Evolutionary conservation across 2,329 filamentous ascomycete genomes (phyloP), one percentile per base, ranked within the genome.

Genomic region (Leptographium flavum): DNA sequence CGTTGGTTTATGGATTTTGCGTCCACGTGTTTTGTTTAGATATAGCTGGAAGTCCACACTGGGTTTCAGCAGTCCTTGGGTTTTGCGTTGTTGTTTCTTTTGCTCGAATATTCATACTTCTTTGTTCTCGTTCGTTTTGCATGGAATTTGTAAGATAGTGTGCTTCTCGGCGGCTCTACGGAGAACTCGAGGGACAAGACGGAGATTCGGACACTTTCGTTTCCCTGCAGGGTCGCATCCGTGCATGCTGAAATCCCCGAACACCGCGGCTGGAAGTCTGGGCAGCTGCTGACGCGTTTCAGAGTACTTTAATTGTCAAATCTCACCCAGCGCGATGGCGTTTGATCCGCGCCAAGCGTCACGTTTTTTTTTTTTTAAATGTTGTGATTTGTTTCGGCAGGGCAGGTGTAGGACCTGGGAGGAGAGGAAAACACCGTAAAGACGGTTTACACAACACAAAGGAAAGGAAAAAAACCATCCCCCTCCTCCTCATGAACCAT

Each of bases 341-440:
- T 33, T 33, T 19, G 27, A 9, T 17, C 9, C 37, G 28, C 19
- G 27, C 25, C 23, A 14, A 33, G 6, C n/a, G 11, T 33, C n/a
- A 7, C 14, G 15, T 25, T 42, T 9, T 17, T 22, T 17, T 35
- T 43, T 19, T 33, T 33, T 42, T 33, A 19, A n/a, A 41, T 15
- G 17, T 41, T 41, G 39, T 23, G 8, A 41, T 43, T 43, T 43
- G 15, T 36, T 43, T 36, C 9, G 19, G 17, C 13, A 14, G 23
- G 21, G 35, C 17, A 17, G 19, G 25, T 37, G 15, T 19, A 23
- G 23, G 27, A 36, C 33, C 36, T 21, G 25, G 42, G 42, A 44
- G 35, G 19, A 44, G 42, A 27, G 28, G 42, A 39, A 32, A 38
- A 44, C 42, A 35, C 42, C 42, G 42, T 43, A 38, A 25, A 39